These are phyloP conservation scores for Xerocomus amazonicus DNA, from an alignment of 1,284 basidiomycete species.

Conservation along the genomic window DNA sequence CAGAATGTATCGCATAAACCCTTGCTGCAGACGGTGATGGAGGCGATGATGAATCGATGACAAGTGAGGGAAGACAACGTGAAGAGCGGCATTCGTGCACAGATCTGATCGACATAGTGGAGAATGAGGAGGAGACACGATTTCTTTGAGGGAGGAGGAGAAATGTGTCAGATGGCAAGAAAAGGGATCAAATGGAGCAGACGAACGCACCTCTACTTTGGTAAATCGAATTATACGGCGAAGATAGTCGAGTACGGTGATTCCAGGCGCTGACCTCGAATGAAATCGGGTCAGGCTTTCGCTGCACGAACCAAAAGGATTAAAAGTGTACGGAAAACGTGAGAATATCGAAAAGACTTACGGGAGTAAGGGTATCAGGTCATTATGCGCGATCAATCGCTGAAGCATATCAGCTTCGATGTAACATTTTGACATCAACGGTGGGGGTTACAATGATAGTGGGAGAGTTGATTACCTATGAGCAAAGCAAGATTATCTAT, in stretches of 20 bases:
- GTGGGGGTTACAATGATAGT: conserved; percentile 9
- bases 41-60: conserved; percentile 91
- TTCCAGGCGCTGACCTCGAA: conserved; percentile 82
- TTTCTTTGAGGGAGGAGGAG: conserved; percentile 47
- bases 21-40: conserved; percentile 85
- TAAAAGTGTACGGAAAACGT: conserved; percentile 17
- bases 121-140: conserved; percentile 85
- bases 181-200: background rate
- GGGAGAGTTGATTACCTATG: conserved; percentile 56
- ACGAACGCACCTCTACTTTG: conserved; percentile 75
- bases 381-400: conserved; percentile 89
- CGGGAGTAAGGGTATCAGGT: conserved; percentile 83
- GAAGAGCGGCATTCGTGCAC: conserved; percentile 79
- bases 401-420: conserved; percentile 86
- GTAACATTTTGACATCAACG: conserved; percentile 19
- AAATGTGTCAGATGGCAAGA: conserved; percentile 2
- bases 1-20: conserved; percentile 92
- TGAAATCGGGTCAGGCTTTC: conserved; percentile 91
- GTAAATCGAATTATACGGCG: conserved; percentile 89
- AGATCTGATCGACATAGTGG: conserved; percentile 94
- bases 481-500: conserved; percentile 81
- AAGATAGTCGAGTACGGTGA: conserved; percentile 85
- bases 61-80: conserved; percentile 92
- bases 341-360: conserved; percentile 40
- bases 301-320: conserved; percentile 39